Conservation (phyloP, 108 stramenopile species). For the Fragilaria radians region DNA sequence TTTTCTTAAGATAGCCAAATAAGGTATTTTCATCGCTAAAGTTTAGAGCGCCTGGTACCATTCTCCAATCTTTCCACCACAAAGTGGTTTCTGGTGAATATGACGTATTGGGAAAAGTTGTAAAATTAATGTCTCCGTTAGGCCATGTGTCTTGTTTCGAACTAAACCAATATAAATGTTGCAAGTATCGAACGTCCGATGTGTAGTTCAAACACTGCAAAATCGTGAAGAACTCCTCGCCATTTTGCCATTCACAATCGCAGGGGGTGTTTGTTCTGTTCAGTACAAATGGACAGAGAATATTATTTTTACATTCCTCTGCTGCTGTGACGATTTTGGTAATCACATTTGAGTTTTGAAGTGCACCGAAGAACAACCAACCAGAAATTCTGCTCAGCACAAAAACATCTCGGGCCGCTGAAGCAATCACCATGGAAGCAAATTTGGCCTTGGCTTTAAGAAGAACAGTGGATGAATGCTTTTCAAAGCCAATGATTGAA, state of each 20-base stretch:
- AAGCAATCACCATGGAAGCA: slow-evolving; percentile 13
- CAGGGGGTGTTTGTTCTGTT: slow-evolving; percentile 11
- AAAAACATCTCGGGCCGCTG: slow-evolving; percentile 19
- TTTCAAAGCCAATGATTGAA: slow-evolving; percentile 12
- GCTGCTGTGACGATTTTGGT: slow-evolving; percentile 11
- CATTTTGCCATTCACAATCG: slow-evolving; percentile 36
- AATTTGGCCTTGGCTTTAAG: slow-evolving; percentile 14
- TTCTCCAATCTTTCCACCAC: too few species aligned
- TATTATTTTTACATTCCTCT: slow-evolving; percentile 29
- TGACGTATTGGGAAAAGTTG: too few species aligned
- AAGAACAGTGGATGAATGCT: slow-evolving; percentile 2
- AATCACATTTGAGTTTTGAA: slow-evolving; percentile 12
- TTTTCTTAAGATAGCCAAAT: too few species aligned
- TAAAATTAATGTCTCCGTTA: too few species aligned
- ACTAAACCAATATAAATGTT: too few species aligned
- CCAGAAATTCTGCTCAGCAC: slow-evolving; percentile 26
- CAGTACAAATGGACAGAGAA: slow-evolving; percentile 4
- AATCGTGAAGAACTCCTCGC: neutral
- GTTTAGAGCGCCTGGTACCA: too few species aligned
- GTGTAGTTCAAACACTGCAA: too few species aligned
- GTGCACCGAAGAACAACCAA: slow-evolving; percentile 37
- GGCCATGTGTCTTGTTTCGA: too few species aligned
- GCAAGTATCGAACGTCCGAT: too few species aligned
- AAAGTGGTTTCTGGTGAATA: too few species aligned
- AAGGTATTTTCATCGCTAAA: too few species aligned